phyloP scores from a whole-genome alignment of 1,284 basidiomycete genomes.

The Cutaneotrichosporon spelunceum region DNA sequence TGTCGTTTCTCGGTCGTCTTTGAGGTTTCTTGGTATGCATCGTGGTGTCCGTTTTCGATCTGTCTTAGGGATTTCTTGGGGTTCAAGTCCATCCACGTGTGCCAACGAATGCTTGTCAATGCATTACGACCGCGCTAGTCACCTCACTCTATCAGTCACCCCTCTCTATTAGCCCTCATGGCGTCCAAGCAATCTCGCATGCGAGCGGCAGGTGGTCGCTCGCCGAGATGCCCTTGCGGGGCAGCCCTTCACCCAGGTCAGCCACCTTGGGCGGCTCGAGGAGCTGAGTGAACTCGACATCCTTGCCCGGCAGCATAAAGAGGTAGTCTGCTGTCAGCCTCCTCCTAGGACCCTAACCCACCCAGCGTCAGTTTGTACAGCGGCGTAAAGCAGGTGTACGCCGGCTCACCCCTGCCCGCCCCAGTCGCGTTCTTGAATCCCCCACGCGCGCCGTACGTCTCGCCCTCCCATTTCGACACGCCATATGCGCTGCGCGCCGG shows the following conservation, averaged over 20 bases:
- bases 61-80: background rate
- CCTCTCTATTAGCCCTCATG: too few relatives aligned
- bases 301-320: constrained; percentile 55
- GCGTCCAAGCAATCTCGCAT: constrained; percentile 31
- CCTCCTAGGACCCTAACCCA: constrained; percentile 41
- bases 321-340: constrained; percentile 68
- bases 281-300: constrained; percentile 60
- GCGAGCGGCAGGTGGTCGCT: constrained; percentile 83
- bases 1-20: background rate
- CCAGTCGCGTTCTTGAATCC: constrained; percentile 55
- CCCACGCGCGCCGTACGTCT: constrained; percentile 57
- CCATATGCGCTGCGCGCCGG: constrained; percentile 50
- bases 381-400: constrained; percentile 49
- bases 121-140: background rate
- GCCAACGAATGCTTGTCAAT: background rate
- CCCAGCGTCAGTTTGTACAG: constrained; percentile 74
- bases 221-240: constrained; percentile 71
- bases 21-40: background rate
- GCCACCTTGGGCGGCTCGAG: constrained; percentile 64
- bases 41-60: background rate
- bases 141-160: background rate
- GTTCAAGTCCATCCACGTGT: background rate
- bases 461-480: constrained; percentile 54
- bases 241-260: constrained; percentile 69
- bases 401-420: constrained; percentile 60